Evolutionary conservation across 306 rosid species (phyloP), one percentile per base, ranked within the genome.

Genomic region (Cyclanthera cordifolia): DNA sequence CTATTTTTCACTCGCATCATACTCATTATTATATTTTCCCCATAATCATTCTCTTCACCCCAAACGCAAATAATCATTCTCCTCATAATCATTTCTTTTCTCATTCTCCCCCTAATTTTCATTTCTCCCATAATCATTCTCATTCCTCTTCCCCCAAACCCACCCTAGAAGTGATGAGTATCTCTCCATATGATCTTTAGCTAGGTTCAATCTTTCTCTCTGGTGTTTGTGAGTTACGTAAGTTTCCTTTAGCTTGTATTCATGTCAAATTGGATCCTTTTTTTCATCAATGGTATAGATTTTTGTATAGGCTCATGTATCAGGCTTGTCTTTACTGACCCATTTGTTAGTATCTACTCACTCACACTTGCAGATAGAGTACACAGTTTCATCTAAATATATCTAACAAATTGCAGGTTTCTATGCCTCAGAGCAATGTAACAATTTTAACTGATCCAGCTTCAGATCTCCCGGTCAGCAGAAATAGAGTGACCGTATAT

Each of bases 391-490:
- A 45, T 41, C 52, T 43, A 32, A 61, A 21, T 15, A 64, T 6
- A 21, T 53, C 17, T 4, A 53, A 37, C 45, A 48, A 67, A 77
- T 53, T 79, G 82, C 88, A 93, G 96, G 88, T 75, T 19, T 70
- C 77, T 67, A 89, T 93, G 95, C 96, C 96, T 59, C 75, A 14
- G 73, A 93, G 89, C 84, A 49, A 82, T 25, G 77, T 93, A 71
- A 50, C 85, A 52, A 83, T 89, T 69, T 87, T 93, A 52, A 90
- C 95, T 0, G 90, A 89, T 79, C 95, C 91, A 15, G 84, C 74
- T 20, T 87, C 98, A 72, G 90, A 86, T 81, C 82, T 93, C 46
- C 81, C 87, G 21, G 47, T 93, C 45, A 82, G 48, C 67, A 83
- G 88, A 85, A 60, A 79, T 60, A 72, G 84, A 77, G 96, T 93